Evolutionary conservation across 2,329 filamentous ascomycete species (phyloP).

Genomic region (Lecanicillium sp.): DNA sequence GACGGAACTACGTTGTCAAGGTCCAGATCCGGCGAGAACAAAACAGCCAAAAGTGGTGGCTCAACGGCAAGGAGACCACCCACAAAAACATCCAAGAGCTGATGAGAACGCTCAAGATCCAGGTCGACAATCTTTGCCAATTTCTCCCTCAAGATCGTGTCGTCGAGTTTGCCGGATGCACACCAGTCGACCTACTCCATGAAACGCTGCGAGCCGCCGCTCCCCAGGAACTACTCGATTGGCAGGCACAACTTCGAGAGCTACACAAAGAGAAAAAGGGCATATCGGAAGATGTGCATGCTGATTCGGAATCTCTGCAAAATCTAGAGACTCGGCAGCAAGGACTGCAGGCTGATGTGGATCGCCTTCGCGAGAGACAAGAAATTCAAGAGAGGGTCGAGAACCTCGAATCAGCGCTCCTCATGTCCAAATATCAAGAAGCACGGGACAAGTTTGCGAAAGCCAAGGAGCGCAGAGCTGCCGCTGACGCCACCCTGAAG

Average conservation of each 20-base stretch:
- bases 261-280: conserved; percentile 61
- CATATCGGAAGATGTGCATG: conserved; percentile 47
- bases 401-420: conserved; percentile 56
- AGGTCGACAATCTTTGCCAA: conserved; percentile 96
- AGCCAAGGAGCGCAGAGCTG: conserved; percentile 46
- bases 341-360: conserved; percentile 71
- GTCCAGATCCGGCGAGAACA: conserved; percentile 74
- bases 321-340: conserved; percentile 66
- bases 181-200: conserved; percentile 69
- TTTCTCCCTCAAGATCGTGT: conserved; percentile 95
- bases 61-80: conserved; percentile 58
- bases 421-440: conserved; percentile 56
- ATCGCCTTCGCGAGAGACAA: conserved; percentile 69
- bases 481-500: conserved; percentile 47
- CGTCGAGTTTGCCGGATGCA: conserved; percentile 81
- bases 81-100: conserved; percentile 60
- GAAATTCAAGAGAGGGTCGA: conserved; percentile 56
- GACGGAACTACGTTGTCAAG: conserved; percentile 62
- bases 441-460: conserved; percentile 38
- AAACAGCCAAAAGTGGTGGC: conserved; percentile 69
- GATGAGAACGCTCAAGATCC: conserved; percentile 69
- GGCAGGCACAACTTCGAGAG: conserved; percentile 66
- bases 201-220: conserved; percentile 88
- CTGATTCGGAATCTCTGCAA: conserved; percentile 53
- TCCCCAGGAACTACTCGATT: conserved; percentile 67